These are phyloP conservation scores for Haplosporangium sp. DNA, from an alignment of 371 early-diverging fungal species.

Conservation along the genomic window DNA sequence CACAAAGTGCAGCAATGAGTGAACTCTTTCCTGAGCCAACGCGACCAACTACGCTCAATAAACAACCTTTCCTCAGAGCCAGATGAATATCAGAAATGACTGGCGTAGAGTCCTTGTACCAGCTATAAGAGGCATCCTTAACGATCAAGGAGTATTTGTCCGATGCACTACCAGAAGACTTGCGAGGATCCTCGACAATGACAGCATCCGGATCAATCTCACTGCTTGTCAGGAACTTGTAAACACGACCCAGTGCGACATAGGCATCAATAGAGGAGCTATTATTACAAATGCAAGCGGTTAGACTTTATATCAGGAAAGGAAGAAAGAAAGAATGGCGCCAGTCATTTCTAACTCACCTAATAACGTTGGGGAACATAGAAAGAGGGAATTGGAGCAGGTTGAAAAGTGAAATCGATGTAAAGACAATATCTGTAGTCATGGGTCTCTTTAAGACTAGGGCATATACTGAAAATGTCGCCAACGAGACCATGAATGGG, in stretches of 20 bases:
- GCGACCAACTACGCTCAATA: slow-evolving; percentile 88
- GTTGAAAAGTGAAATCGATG: slow-evolving; percentile 92
- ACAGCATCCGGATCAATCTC: slow-evolving; percentile 81
- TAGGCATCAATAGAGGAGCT: slow-evolving; percentile 84
- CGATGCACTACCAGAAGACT: slow-evolving; percentile 27
- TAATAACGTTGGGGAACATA: slow-evolving; percentile 76
- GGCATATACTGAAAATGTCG: slow-evolving; percentile 87
- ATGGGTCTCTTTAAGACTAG: slow-evolving; percentile 69
- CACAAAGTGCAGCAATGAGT: slow-evolving; percentile 83
- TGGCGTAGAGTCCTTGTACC: slow-evolving; percentile 65
- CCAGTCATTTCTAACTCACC: slow-evolving; percentile 9
- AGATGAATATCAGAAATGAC: slow-evolving; percentile 76
- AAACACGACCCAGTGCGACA: slow-evolving; percentile 86
- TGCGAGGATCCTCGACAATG: slow-evolving; percentile 46
- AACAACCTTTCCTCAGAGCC: slow-evolving; percentile 67
- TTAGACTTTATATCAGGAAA: not conserved
- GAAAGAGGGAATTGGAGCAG: slow-evolving; percentile 91
- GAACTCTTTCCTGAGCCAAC: slow-evolving; percentile 93
- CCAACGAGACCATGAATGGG: slow-evolving; percentile 90
- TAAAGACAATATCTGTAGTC: slow-evolving; percentile 85
- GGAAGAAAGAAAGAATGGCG: not conserved
- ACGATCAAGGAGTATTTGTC: slow-evolving; percentile 47
- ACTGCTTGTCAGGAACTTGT: slow-evolving; percentile 78
- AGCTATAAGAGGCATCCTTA: slow-evolving; percentile 66
- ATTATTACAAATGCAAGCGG: not conserved